Evolutionary conservation across 2,329 filamentous ascomycete species (phyloP).

Genomic region (Stachybotrys elegans): DNA sequence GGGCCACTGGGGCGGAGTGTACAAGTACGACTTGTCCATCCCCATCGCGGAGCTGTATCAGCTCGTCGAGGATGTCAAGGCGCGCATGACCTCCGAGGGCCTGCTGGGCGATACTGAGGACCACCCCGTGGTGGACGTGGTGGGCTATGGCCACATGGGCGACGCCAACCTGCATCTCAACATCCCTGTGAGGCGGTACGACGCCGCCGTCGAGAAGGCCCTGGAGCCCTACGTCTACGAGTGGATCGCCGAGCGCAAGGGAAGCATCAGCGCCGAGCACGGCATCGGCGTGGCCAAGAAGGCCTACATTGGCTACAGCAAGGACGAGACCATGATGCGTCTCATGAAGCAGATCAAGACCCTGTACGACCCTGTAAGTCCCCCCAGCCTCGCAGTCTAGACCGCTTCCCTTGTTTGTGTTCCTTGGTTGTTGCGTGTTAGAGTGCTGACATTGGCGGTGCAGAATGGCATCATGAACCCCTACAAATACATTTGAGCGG

Average conservation of each 20-base stretch:
- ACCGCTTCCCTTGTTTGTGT: conserved; percentile 3
- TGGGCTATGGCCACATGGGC: conserved; percentile 98
- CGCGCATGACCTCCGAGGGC: conserved; percentile 66
- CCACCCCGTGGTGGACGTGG: conserved; percentile 79
- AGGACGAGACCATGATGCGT: conserved; percentile 77
- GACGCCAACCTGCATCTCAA: conserved; percentile 95
- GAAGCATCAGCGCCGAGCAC: conserved; percentile 96
- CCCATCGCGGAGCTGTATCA: conserved; percentile 82
- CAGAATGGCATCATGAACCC: conserved; percentile 99
- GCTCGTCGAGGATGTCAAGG: conserved; percentile 79
- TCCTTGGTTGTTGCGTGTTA: neutral
- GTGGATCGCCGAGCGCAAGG: conserved; percentile 83
- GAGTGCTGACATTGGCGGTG: conserved; percentile 18
- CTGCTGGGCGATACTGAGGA: conserved; percentile 72
- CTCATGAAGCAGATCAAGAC: conserved; percentile 96
- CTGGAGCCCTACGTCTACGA: conserved; percentile 97
- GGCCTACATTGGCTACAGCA: conserved; percentile 89
- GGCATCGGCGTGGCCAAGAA: conserved; percentile 94
- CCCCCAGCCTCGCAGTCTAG: no score
- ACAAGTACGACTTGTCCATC: conserved; percentile 98
- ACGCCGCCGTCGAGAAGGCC: conserved; percentile 77
- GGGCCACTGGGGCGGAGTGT: conserved; percentile 88
- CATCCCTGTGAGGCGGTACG: conserved; percentile 75
- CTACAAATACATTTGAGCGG: conserved; percentile 81
- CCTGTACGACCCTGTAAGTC: conserved; percentile 87